Evolutionary conservation across 169 alveolate genomes (phyloP), one percentile per base, ranked within the genome.

Genomic region (Prorocentrum cordatum): DNA sequence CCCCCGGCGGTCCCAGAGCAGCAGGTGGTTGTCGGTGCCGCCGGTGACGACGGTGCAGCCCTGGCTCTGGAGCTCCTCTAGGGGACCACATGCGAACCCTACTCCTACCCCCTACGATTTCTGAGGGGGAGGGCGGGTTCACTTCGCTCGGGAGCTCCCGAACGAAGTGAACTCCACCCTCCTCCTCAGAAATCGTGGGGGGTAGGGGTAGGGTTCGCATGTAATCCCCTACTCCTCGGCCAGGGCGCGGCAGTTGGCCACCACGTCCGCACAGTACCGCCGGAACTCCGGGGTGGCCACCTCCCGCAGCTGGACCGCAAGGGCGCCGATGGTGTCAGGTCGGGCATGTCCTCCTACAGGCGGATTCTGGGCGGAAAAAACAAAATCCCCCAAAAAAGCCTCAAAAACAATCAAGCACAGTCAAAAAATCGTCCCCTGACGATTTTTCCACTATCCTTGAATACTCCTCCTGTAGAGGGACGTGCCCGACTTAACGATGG

Each of bases 11-110:
- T 94, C 95, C 59, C 93, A 71, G 3, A 96, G 62, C 38, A 96
- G 90, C 29, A 96, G 92, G 85, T 96, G 98, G 92, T 96, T 96
- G 92, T 95, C 98, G 62, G 97, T 96, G 38, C 98, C 98, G 9
- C 91, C 94, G 18, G 95, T 90, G 18, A 92, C 92, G 14, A 93
- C 4, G 10, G n/a, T 38, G 68, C 70, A 83, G 3, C 94, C 94
- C 72, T 62, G 71, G 16, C 59, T 68, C 9, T 36, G 12, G 54
- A 92, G 24, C 5, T 16, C 80, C 31, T 91, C 93, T 45, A 16
- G 58, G 12, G 58, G 20, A 16, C 12, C 20, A 1, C 20, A 22
- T 16, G 12, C 12, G 1, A 1, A 45, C 12, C 1, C 58, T 45
- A 22, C 58, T 45, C 24, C 12, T 16, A 45, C 12, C 58, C 1